Evolutionary conservation across 1,139 yeast species (phyloP), one percentile per base, ranked within the genome.

Genomic region (Suhomyces guaymorum): DNA sequence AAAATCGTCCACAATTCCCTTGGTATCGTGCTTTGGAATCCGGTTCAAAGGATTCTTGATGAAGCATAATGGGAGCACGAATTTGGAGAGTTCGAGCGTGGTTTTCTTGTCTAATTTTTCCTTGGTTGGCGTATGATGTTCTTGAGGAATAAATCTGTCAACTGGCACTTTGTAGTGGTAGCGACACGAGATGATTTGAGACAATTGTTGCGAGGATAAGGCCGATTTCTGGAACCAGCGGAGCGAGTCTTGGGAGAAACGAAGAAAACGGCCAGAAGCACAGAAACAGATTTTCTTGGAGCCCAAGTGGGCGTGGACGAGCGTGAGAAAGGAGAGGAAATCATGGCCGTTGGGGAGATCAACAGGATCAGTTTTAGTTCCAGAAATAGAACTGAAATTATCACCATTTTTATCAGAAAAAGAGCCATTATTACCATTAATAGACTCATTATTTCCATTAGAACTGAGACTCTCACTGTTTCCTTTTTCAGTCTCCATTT

Each of bases 171-270:
- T 65, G 38, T 86, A 71, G 27, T 87, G 95, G 50, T 82, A 88
- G 9, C 87, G 71, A 55, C 98, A 92, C 43, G 80, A 73, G 15
- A 92, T 63, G 21, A 88, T 70, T 50, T 92, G 97, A 7, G 86
- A 65, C 34, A 87, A 57, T 35, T 89, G 88, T 28, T 70, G 63
- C 41, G 82, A 81, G 1, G 74, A 65, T 4, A 42, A 25, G 2
- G 39, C 25, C 8, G 32, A 16, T 3, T 25, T 8, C 7, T 70
- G 62, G 17, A 73, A 59, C 1, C 63, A 51, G 5, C 79, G 61
- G 16, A 88, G 60, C 13, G 75, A 66, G 12, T 67, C 67, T 46
- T 88, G 83, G 1, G 82, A 66, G 28, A 84, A 60, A 19, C 69
- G 69, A 29, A 92, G 63, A 43, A 89, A 80, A 4, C 68, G 55